Evolutionary conservation across 768 basidiomycete species (phyloP).

Genomic region (Podaxis rugospora): DNA sequence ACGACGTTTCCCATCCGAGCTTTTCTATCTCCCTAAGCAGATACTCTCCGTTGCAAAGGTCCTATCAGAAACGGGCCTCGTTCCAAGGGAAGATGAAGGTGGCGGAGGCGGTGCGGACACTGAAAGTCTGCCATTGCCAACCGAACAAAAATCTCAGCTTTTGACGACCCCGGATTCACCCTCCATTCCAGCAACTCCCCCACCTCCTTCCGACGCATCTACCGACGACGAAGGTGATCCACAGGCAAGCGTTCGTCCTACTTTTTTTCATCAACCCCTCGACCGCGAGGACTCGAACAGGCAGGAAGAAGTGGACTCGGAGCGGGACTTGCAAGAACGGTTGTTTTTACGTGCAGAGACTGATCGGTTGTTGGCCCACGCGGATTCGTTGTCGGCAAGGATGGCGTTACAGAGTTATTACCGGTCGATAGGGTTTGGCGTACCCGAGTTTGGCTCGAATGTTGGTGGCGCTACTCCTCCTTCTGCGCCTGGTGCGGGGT

Average conservation of each 20-base stretch:
- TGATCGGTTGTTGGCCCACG: slow-evolving; percentile 32
- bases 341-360: slow-evolving; percentile 20
- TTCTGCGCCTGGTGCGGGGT: neutral
- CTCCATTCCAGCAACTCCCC: neutral
- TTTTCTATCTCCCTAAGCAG: neutral
- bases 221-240: neutral
- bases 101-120: neutral
- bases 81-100: neutral
- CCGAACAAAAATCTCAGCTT: neutral
- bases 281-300: neutral
- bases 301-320: slow-evolving; percentile 5
- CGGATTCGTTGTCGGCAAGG: slow-evolving; percentile 52
- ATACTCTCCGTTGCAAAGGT: slow-evolving; percentile 1
- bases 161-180: neutral
- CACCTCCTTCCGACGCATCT: slow-evolving; percentile 1
- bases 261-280: neutral
- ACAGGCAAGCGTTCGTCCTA: neutral
- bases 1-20: neutral
- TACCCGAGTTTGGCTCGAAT: neutral
- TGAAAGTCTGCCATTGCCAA: neutral
- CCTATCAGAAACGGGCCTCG: neutral
- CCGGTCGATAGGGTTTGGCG: slow-evolving; percentile 10
- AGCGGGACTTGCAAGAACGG: slow-evolving; percentile 52
- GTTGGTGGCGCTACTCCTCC: neutral
- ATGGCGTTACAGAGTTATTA: slow-evolving; percentile 63